Conservation (phyloP, 176 grass and related monocot genomes). For the Tuctoria greenei region DNA sequence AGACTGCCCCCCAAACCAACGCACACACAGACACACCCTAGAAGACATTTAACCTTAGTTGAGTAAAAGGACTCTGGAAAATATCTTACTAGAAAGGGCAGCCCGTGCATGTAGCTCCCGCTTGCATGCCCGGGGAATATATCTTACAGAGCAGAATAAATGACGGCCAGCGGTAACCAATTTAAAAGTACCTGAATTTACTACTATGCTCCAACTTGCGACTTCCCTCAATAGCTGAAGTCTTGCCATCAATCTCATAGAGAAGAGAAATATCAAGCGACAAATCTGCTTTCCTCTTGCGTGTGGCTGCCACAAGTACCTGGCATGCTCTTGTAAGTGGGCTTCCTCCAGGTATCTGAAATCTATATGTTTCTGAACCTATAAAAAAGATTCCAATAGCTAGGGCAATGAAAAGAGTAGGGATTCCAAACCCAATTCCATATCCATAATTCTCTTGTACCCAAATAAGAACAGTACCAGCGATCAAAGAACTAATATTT, state of each 20-base stretch:
- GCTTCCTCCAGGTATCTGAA: constrained; percentile 76
- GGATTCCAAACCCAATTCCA: constrained; percentile 70
- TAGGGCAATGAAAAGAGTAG: constrained; percentile 70
- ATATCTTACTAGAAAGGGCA: too few species aligned
- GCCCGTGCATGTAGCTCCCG: too few species aligned
- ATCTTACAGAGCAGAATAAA: not conserved
- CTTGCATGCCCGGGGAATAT: too few species aligned
- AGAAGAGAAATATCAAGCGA: constrained; percentile 72
- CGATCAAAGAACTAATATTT: constrained; percentile 67
- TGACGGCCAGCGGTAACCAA: constrained; percentile 22
- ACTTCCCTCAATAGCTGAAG: constrained; percentile 57
- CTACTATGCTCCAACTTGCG: constrained; percentile 68
- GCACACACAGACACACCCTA: not conserved
- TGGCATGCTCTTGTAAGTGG: constrained; percentile 79
- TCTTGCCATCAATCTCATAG: constrained; percentile 62
- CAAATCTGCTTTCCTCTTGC: constrained; percentile 52
- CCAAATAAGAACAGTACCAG: constrained; percentile 75
- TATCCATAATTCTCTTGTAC: constrained; percentile 87
- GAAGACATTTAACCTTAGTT: not conserved
- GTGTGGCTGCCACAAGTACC: constrained; percentile 68
- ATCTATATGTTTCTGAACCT: constrained; percentile 75
- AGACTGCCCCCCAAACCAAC: not conserved
- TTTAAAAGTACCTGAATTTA: constrained; percentile 60
- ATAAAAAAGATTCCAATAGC: constrained; percentile 69
- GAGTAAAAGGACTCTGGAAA: not conserved